phyloP scores from a whole-genome alignment of 345 rosid species.

The Pugionium cornutum region DNA sequence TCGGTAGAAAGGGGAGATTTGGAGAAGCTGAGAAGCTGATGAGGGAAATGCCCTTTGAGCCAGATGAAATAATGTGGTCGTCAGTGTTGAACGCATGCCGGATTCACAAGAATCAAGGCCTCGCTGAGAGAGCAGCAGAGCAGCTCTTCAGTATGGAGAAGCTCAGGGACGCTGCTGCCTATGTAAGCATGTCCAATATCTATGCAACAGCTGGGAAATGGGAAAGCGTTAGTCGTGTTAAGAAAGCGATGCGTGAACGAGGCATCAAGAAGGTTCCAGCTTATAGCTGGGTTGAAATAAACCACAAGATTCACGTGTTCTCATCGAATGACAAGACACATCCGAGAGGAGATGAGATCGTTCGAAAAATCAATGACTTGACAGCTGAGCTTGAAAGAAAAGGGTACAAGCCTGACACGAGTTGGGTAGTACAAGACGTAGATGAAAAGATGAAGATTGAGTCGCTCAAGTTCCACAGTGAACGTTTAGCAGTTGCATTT shows the following conservation, averaged over 20 bases:
- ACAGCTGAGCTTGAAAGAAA: slow-evolving; percentile 57
- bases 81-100: slow-evolving; percentile 81
- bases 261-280: slow-evolving; percentile 74
- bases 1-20: slow-evolving; percentile 68
- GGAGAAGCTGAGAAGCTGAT: slow-evolving; percentile 69
- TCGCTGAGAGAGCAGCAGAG: slow-evolving; percentile 70
- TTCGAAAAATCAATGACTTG: slow-evolving; percentile 53
- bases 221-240: slow-evolving; percentile 66
- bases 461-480: slow-evolving; percentile 79
- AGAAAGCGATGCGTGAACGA: slow-evolving; percentile 77
- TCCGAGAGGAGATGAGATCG: slow-evolving; percentile 54
- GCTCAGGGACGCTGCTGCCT: slow-evolving; percentile 82
- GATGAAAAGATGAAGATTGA: slow-evolving; percentile 61
- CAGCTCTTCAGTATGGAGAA: slow-evolving; percentile 64
- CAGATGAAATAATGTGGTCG: slow-evolving; percentile 87
- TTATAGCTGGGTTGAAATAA: slow-evolving; percentile 85
- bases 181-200: slow-evolving; percentile 82
- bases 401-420: slow-evolving; percentile 79
- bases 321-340: slow-evolving; percentile 66
- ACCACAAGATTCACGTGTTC: slow-evolving; percentile 59
- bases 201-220: slow-evolving; percentile 71
- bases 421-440: slow-evolving; percentile 65
- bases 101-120: slow-evolving; percentile 72
- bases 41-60: slow-evolving; percentile 66
- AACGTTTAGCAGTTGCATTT: slow-evolving; percentile 79